Conservation (phyloP, 2,329 filamentous ascomycete genomes). For the Torrubiellomyces zombiae region DNA sequence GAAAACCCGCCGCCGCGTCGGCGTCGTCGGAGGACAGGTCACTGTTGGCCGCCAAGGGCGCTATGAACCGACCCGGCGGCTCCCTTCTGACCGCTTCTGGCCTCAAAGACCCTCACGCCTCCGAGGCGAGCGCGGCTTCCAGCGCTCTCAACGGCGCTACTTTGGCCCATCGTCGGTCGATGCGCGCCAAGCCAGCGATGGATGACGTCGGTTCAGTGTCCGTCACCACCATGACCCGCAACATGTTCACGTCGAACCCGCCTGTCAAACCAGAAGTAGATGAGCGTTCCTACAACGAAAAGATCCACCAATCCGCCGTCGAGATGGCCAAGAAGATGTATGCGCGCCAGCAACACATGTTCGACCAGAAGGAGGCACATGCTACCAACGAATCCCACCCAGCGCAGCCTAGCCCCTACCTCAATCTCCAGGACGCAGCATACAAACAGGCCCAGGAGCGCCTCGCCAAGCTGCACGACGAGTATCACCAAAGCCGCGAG, state of each 20-base stretch:
- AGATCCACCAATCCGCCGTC: slow-evolving; percentile 64
- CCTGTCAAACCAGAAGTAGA: slow-evolving; percentile 56
- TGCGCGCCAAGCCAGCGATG: slow-evolving; percentile 25
- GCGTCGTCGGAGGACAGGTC: slow-evolving; percentile 41
- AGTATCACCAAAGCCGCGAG: slow-evolving; percentile 43
- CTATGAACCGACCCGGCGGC: slow-evolving; percentile 29
- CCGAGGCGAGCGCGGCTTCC: slow-evolving; percentile 29
- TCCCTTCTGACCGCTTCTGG: slow-evolving; percentile 2
- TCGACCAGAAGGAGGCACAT: slow-evolving; percentile 30
- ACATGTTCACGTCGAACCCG: slow-evolving; percentile 65
- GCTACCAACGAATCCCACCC: slow-evolving; percentile 16
- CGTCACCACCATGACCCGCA: slow-evolving; percentile 48
- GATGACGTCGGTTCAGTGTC: slow-evolving; percentile 51
- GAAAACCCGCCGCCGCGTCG: slow-evolving; percentile 7
- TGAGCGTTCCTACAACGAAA: slow-evolving; percentile 55
- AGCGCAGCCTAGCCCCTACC: slow-evolving; percentile 32
- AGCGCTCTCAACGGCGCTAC: slow-evolving; percentile 62
- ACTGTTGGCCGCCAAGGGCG: slow-evolving; percentile 58
- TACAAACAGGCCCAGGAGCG: slow-evolving; percentile 75
- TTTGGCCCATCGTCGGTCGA: slow-evolving; percentile 40
- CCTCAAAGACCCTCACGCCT: slow-evolving; percentile 3
- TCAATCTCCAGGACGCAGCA: slow-evolving; percentile 69
- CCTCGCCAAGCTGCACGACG: slow-evolving; percentile 61
- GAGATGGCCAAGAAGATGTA: slow-evolving; percentile 88
- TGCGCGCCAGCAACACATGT: slow-evolving; percentile 45